These are phyloP conservation scores for Silene noctiflora DNA, from an alignment of 179 eudicot species.

Conservation along the genomic window DNA sequence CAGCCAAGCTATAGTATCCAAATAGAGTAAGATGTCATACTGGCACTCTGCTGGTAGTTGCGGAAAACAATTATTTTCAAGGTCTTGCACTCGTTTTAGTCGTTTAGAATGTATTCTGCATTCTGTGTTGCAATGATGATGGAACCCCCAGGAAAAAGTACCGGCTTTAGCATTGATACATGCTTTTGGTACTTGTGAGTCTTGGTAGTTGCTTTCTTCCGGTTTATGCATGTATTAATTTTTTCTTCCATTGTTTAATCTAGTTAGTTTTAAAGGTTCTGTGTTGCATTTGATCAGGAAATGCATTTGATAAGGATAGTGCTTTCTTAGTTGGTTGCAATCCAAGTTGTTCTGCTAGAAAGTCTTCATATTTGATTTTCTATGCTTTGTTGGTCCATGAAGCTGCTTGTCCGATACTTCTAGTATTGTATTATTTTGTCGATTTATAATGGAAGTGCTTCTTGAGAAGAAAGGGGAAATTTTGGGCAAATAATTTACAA, in stretches of 20 bases:
- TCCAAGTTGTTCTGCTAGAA: too few relatives aligned
- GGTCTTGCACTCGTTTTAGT: too few relatives aligned
- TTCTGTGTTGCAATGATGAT: too few relatives aligned
- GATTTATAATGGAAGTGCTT: background rate
- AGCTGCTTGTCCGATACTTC: background rate
- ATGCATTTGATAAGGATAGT: background rate
- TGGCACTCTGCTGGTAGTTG: too few relatives aligned
- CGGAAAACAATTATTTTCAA: too few relatives aligned
- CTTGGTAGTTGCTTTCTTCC: background rate
- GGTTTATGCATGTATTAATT: background rate
- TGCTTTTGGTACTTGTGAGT: too few relatives aligned
- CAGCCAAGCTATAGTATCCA: too few relatives aligned
- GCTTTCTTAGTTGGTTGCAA: background rate
- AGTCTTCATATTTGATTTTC: background rate
- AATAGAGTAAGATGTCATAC: too few relatives aligned
- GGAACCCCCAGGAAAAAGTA: too few relatives aligned
- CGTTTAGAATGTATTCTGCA: too few relatives aligned
- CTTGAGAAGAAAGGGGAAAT: background rate
- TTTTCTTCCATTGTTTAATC: background rate
- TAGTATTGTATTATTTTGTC: background rate
- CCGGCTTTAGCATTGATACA: too few relatives aligned
- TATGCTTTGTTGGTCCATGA: slow-evolving; percentile 1
- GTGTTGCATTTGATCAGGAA: background rate
- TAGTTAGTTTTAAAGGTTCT: background rate
- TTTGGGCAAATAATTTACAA: background rate